Base-by-base conservation (phyloP, 306 rosid species). In the Nissolia schottii region DNA sequence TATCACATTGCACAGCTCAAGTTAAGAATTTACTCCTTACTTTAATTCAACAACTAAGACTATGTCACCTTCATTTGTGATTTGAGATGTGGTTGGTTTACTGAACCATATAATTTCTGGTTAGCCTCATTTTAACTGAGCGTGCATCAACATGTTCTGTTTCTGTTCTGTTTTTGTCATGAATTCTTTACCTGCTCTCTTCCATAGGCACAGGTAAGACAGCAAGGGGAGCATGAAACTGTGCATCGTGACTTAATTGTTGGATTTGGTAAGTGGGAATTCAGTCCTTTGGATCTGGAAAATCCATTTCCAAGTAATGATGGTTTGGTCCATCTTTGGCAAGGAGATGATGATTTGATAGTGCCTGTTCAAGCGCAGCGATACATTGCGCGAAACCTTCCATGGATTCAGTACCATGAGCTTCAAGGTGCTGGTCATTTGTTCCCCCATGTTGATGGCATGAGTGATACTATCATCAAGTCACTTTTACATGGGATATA, bases 241-340 rank as follows among this genome's bases (percentile, higher is more conserved):
- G 3, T 87, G 16, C 79, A 82, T 77, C 84, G 78, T n/a, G 91
- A 87, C 83, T 0, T 79, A 69, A 86, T 8, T 70, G 13, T 87
- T 70, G 87, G 80, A 77, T 87, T 84, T 65, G 91, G 93, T 77
- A 82, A 6, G 54, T 90, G 96, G 96, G 93, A 86, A 43, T 90
- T 87, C 58, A 82, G 93, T 67, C 96, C 93, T 32, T 6, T 90
- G 48, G 87, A 82, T 66, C 75, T 87, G 67, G 86, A 82, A 79
- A 87, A 87, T 35, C 96, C 91, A 46, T 90, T 87, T 76, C 85
- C 84, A 8, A 77, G 38, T 38, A 74, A 65, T 10, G 87, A 82
- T 71, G 91, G 87, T 54, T 82, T 84, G 0, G 86, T 90, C 40
- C 93, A 90, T 73, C 3, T 87, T 64, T 90, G 96, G 96, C 96